A percentile compares a stretch with the other conserved stretches of the same genome.
Evolutionary conservation across 352 stramenopile genomes (phyloP).

Genomic region (Globisporangium carolinianum): DNA sequence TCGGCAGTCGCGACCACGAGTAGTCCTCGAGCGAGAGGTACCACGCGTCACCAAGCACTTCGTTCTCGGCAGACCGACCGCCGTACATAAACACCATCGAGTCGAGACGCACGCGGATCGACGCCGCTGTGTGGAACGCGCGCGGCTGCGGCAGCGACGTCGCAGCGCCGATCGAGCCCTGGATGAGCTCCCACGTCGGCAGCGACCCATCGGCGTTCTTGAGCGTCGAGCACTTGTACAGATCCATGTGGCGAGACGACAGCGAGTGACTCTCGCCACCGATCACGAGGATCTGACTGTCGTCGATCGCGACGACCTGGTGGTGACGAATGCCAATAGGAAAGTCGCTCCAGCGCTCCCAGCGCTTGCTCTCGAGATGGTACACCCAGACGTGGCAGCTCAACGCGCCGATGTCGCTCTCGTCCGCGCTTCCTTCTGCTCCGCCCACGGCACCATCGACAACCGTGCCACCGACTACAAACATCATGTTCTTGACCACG

Average conservation of each 20-base stretch:
- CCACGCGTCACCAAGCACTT: conserved; percentile 72
- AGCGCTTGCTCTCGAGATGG: conserved; percentile 36
- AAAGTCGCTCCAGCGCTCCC: conserved; percentile 78
- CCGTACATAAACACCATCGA: conserved; percentile 82
- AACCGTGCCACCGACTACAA: conserved; percentile 64
- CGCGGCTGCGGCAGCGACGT: conserved; percentile 56
- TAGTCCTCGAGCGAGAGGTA: conserved; percentile 79
- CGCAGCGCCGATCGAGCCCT: conserved; percentile 53
- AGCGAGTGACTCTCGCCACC: conserved; percentile 65
- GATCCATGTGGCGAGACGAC: conserved; percentile 77
- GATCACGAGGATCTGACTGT: conserved; percentile 74
- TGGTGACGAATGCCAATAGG: conserved; percentile 75
- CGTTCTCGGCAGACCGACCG: conserved; percentile 64
- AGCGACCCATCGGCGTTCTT: conserved; percentile 59
- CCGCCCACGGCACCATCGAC: conserved; percentile 1
- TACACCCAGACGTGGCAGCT: conserved; percentile 61
- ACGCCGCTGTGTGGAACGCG: conserved; percentile 61
- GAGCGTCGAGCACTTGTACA: conserved; percentile 68
- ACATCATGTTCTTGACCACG: conserved; percentile 52
- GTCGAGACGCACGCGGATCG: conserved; percentile 66
- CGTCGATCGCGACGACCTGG: conserved; percentile 65
- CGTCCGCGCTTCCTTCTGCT: background rate
- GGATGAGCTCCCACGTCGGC: conserved; percentile 67
- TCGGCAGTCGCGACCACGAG: conserved; percentile 70
- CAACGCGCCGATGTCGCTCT: background rate